Conservation (phyloP, 2,329 filamentous ascomycete genomes). For the Gyromitra esculenta region DNA sequence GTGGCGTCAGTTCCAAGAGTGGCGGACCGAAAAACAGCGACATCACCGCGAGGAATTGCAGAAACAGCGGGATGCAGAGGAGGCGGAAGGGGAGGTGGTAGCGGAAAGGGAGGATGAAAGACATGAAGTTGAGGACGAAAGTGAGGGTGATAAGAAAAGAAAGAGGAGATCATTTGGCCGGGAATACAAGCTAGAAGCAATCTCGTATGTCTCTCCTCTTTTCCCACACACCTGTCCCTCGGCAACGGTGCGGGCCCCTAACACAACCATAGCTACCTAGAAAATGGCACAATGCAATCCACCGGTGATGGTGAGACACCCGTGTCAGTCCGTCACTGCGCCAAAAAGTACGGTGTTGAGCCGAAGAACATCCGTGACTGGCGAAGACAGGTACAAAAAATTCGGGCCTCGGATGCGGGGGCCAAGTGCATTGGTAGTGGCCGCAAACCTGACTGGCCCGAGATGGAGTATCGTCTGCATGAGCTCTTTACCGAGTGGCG, state of each 20-base stretch:
- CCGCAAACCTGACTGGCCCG: constrained; percentile 51
- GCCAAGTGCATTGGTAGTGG: constrained; percentile 51
- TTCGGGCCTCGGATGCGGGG: constrained; percentile 47
- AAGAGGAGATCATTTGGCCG: constrained; percentile 51
- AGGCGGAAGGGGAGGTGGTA: constrained; percentile 17
- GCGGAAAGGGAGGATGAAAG: constrained; percentile 28
- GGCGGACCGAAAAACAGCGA: constrained; percentile 46
- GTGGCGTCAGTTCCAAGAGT: constrained; percentile 51
- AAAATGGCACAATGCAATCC: constrained; percentile 50
- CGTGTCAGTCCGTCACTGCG: constrained; percentile 50
- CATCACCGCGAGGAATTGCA: constrained; percentile 47
- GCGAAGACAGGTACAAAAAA: constrained; percentile 50
- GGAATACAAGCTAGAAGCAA: constrained; percentile 52
- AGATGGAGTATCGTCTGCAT: constrained; percentile 50
- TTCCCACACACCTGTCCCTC: constrained; percentile 19
- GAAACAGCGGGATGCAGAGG: constrained; percentile 34
- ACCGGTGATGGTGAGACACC: constrained; percentile 44
- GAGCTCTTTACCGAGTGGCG: constrained; percentile 45
- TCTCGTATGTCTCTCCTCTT: constrained; percentile 46
- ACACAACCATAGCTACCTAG: constrained; percentile 44
- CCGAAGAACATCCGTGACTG: constrained; percentile 52
- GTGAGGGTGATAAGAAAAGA: constrained; percentile 47
- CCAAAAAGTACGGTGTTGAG: constrained; percentile 50
- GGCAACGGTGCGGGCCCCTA: constrained; percentile 23
- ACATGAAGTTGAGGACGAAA: constrained; percentile 34